Evolutionary conservation across 2,329 filamentous ascomycete genomes (phyloP).

Genomic region (Ophiostoma novo-ulmi): DNA sequence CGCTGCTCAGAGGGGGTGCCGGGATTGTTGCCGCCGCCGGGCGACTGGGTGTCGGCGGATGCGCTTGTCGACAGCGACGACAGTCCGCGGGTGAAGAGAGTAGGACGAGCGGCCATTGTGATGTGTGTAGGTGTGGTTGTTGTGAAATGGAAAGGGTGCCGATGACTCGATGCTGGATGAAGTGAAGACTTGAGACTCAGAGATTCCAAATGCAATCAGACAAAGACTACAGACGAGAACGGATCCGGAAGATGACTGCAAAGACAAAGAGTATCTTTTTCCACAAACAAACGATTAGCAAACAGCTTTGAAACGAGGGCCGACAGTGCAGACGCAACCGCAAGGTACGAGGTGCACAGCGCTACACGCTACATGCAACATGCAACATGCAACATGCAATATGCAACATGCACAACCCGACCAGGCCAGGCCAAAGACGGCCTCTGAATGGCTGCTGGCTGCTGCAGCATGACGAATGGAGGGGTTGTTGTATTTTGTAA

Average conservation of each 20-base stretch:
- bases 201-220: not conserved
- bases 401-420: not conserved
- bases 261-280: not conserved
- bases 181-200: not conserved
- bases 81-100: conserved; percentile 58
- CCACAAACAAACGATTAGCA: conserved; percentile 3
- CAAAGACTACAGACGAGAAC: not conserved
- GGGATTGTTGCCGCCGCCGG: conserved; percentile 49
- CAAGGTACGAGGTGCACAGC: not conserved
- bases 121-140: not conserved
- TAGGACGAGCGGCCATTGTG: conserved; percentile 52
- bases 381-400: not conserved
- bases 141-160: not conserved
- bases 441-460: conserved; percentile 6
- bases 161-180: not conserved
- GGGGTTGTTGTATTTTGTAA: not conserved
- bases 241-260: not conserved
- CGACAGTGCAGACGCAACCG: not conserved
- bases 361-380: not conserved
- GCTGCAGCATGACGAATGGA: not conserved
- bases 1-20: conserved; percentile 69
- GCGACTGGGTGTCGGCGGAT: conserved; percentile 51
- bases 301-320: conserved; percentile 1
- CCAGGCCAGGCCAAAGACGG: not conserved
- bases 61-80: conserved; percentile 54